Evolutionary conservation across 768 basidiomycete species (phyloP), one percentile per base, ranked within the genome.

Genomic region (Rhizopogon salebrosus): DNA sequence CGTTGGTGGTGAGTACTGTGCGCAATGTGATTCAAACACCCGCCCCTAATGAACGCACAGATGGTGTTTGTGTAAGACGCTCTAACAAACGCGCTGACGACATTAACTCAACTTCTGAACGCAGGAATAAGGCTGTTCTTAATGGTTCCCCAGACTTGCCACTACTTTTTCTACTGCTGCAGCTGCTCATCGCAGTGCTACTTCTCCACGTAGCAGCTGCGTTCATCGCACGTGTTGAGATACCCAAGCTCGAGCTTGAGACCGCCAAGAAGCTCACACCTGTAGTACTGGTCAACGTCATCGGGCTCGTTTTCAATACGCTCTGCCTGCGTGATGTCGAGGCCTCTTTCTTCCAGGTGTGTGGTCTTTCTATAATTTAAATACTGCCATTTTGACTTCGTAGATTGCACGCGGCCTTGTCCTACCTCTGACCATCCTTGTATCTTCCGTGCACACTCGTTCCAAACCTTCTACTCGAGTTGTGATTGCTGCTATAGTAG

Each of bases 351-450:
- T 92, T 89, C 69, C 88, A 89, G 75, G 86, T 85, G 57, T 35
- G 63, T 45, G 6, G 14, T 23, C 5, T 23, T 18, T 36, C n/a
- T 14, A 34, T 22, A 40, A 48, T 7, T 11, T n/a, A 13, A 11
- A 8, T 8, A 29, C n/a, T 8, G 23, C 14, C 11, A 34, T 13
- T 46, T 13, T 48, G 11, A 54, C 22, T 35, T 11, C 7, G 20
- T 68, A 92, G 85, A 90, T 95, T 61, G 92, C 91, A 1, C 74
- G 91, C 58, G 91, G 92, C 0, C 77, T 95, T 35, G 85, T 90
- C 3, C 75, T 95, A 4, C 92, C 92, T 0, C 75, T 90, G 43
- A 95, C 92, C 1, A 89, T 93, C 51, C 55, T 80, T 23, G 81
- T 92, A 39, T 87, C 88, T 2, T 84, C 83, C 36, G 40, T 81